phyloP scores from a whole-genome alignment of 139 green algal genomes.

The Picocystis salinarum region DNA sequence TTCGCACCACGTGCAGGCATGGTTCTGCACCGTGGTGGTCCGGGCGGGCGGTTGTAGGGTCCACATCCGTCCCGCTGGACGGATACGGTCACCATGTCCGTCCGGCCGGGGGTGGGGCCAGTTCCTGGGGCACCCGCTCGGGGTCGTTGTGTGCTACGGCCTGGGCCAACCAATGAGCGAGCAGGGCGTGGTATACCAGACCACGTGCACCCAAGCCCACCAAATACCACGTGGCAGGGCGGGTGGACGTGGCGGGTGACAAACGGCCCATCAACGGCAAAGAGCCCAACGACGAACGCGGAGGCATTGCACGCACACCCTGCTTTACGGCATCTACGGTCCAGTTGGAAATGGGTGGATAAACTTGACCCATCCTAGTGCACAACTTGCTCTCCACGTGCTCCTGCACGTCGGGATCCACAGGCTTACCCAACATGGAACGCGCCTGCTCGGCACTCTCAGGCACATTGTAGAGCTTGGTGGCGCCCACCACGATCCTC shows the following conservation, averaged over 20 bases:
- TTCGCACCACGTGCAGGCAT: too few relatives aligned
- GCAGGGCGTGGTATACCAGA: slow-evolving; percentile 65
- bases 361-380: neutral
- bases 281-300: slow-evolving; percentile 26
- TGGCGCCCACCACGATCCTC: slow-evolving; percentile 43
- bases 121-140: too few relatives aligned
- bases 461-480: slow-evolving; percentile 28
- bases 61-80: too few relatives aligned
- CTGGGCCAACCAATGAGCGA: slow-evolving; percentile 31
- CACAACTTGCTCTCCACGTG: neutral
- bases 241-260: neutral
- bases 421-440: neutral
- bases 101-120: too few relatives aligned
- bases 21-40: too few relatives aligned
- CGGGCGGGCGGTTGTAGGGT: too few relatives aligned
- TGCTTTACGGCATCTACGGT: slow-evolving; percentile 18
- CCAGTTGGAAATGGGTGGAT: neutral
- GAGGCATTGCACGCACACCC: slow-evolving; percentile 49
- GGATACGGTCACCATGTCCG: too few relatives aligned
- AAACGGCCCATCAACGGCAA: slow-evolving; percentile 41
- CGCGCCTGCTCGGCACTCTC: slow-evolving; percentile 17
- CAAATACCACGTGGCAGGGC: slow-evolving; percentile 28
- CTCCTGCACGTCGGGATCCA: slow-evolving; percentile 1
- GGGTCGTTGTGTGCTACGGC: too few relatives aligned
- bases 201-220: slow-evolving; percentile 52